These are phyloP conservation scores for Candida gigantensis DNA, from an alignment of 1,139 yeast genomes.

Conservation along the genomic window DNA sequence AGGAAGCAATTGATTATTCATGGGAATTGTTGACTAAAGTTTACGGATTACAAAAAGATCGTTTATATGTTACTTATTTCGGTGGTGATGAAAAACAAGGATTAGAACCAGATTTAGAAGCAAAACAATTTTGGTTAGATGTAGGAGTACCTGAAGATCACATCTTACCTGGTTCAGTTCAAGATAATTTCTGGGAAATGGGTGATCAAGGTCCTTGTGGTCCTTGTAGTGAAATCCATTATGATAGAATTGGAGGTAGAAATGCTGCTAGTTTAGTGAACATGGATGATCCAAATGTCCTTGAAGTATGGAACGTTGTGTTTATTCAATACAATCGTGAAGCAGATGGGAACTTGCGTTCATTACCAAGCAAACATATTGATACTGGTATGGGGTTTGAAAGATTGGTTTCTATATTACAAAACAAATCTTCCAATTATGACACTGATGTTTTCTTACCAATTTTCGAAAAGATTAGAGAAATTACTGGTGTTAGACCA, in stretches of 20 bases:
- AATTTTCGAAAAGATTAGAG: conserved; percentile 79
- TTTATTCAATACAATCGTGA: conserved; percentile 97
- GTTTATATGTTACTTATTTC: conserved; percentile 92
- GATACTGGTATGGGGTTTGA: conserved; percentile 99
- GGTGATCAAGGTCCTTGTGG: conserved; percentile 99
- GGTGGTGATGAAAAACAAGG: conserved; percentile 87
- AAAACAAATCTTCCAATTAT: conserved; percentile 86
- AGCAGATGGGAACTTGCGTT: conserved; percentile 73
- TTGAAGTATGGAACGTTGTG: conserved; percentile 97
- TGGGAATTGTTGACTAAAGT: conserved; percentile 90
- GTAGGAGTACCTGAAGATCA: conserved; percentile 92
- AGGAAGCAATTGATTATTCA: conserved; percentile 83
- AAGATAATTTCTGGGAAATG: conserved; percentile 99
- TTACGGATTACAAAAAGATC: conserved; percentile 73
- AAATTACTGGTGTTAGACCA: conserved; percentile 88
- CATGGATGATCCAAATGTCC: conserved; percentile 95
- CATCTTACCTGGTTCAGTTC: conserved; percentile 84
- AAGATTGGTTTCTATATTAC: conserved; percentile 91
- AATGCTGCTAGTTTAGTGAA: conserved; percentile 89
- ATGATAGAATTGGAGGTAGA: conserved; percentile 97
- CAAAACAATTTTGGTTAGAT: conserved; percentile 79
- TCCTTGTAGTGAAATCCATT: conserved; percentile 97
- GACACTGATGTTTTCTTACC: conserved; percentile 97
- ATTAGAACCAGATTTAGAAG: conserved; percentile 92
- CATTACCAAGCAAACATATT: conserved; percentile 90